Conservation (phyloP, 164 flowering plant species). For the Santalum album region DNA sequence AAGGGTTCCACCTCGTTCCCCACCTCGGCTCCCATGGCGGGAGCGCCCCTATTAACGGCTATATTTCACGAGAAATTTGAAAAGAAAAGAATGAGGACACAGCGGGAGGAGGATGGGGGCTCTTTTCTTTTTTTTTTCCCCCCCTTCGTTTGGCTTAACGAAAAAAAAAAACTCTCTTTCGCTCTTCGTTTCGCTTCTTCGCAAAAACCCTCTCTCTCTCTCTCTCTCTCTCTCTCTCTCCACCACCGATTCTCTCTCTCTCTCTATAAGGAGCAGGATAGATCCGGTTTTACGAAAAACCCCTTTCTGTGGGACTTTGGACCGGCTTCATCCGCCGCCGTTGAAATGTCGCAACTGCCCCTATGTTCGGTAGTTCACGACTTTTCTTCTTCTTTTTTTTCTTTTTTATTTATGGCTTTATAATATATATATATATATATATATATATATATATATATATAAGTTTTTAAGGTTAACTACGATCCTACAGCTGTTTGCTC, state of each 20-base stretch:
- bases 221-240: not conserved
- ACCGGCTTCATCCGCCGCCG: no score
- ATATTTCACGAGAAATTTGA: not conserved
- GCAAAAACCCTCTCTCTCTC: not conserved
- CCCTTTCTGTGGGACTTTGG: not conserved
- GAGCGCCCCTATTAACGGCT: conserved; percentile 11
- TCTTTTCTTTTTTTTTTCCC: no score
- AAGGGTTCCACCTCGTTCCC: conserved; percentile 13
- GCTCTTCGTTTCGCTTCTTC: conserved; percentile 2
- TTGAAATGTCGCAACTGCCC: not conserved
- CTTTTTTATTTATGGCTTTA: no score
- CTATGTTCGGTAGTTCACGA: not conserved
- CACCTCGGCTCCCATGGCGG: conserved; percentile 30
- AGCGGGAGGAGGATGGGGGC: no score
- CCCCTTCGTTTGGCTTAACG: no score
- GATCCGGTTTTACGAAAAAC: not conserved
- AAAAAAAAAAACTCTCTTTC: not conserved
- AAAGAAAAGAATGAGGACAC: not conserved
- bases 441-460: no score
- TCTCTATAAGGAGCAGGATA: no score
- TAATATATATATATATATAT: no score
- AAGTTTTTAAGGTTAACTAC: no score
- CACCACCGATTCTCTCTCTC: no score
- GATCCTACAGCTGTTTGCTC: no score
- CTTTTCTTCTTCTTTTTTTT: no score